phyloP scores from a whole-genome alignment of 2,329 filamentous ascomycete genomes.

The Fusarium nematophilum region DNA sequence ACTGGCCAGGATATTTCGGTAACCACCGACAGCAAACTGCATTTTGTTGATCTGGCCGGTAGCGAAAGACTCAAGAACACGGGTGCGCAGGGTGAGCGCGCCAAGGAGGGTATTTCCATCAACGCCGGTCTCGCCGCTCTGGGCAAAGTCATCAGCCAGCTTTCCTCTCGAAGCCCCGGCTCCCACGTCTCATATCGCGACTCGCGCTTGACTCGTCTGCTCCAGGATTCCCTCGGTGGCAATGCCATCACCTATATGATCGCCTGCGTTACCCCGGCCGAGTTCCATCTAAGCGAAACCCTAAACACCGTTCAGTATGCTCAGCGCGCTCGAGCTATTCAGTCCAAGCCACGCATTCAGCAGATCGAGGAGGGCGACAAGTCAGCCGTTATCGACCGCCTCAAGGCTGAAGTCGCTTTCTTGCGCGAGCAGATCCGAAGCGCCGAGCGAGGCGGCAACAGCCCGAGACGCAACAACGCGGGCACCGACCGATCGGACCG shows the following conservation, averaged over 20 bases:
- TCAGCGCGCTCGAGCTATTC: slow-evolving; percentile 93
- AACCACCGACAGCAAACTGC: slow-evolving; percentile 96
- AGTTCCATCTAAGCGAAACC: slow-evolving; percentile 97
- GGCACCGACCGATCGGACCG: slow-evolving; percentile 76
- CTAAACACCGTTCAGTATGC: slow-evolving; percentile 98
- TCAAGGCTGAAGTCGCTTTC: slow-evolving; percentile 94
- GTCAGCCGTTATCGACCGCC: slow-evolving; percentile 89
- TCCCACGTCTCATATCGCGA: slow-evolving; percentile 97
- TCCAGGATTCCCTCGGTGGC: slow-evolving; percentile 96
- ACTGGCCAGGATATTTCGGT: slow-evolving; percentile 73
- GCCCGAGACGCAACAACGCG: slow-evolving; percentile 63
- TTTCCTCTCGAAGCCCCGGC: slow-evolving; percentile 88
- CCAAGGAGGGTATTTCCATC: slow-evolving; percentile 97
- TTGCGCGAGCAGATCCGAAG: slow-evolving; percentile 91
- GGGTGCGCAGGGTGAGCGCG: slow-evolving; percentile 91
- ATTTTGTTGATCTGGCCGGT: slow-evolving; percentile 97
- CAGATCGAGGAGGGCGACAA: slow-evolving; percentile 94
- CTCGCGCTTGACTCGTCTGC: slow-evolving; percentile 92
- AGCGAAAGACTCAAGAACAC: slow-evolving; percentile 98
- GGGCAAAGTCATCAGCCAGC: slow-evolving; percentile 97
- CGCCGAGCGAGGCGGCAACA: slow-evolving; percentile 69
- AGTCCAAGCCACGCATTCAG: slow-evolving; percentile 97
- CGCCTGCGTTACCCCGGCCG: slow-evolving; percentile 94
- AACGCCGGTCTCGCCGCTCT: slow-evolving; percentile 94
- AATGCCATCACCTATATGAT: slow-evolving; percentile 99